Evolutionary conservation across 345 rosid species (phyloP).

Genomic region (Acer yangbiense): DNA sequence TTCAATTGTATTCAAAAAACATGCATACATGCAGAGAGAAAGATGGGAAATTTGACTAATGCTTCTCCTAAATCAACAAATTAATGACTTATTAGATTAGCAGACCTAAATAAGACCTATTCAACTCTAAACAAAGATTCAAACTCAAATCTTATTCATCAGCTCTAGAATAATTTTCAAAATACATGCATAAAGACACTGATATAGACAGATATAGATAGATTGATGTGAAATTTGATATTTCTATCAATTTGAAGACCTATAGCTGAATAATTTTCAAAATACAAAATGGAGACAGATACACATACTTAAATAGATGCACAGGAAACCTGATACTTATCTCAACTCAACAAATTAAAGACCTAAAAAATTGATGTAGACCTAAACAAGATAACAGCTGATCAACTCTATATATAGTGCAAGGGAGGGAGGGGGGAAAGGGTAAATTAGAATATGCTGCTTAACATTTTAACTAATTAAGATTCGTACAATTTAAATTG

Average conservation of each 20-base stretch:
- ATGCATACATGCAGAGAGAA: too few relatives aligned
- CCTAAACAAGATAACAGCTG: background rate
- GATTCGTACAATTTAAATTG: background rate
- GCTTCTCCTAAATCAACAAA: too few relatives aligned
- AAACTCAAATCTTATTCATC: background rate
- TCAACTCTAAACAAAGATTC: background rate
- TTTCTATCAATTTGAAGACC: background rate
- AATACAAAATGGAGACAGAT: background rate
- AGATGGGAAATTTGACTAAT: too few relatives aligned
- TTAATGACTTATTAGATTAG: background rate
- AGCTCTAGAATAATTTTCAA: background rate
- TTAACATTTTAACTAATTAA: background rate
- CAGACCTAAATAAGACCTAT: background rate
- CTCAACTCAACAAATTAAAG: background rate
- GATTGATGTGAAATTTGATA: background rate
- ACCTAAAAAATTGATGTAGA: background rate
- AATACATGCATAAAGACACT: background rate
- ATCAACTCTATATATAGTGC: background rate
- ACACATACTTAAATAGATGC: background rate
- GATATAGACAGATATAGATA: background rate
- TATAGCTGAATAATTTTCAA: background rate
- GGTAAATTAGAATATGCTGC: background rate
- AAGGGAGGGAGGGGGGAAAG: background rate
- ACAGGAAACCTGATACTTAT: background rate
- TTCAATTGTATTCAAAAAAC: too few relatives aligned